Evolutionary conservation across 2,329 filamentous ascomycete species (phyloP), one percentile per base, ranked within the genome.

Genomic region (Scytalidium sp.): DNA sequence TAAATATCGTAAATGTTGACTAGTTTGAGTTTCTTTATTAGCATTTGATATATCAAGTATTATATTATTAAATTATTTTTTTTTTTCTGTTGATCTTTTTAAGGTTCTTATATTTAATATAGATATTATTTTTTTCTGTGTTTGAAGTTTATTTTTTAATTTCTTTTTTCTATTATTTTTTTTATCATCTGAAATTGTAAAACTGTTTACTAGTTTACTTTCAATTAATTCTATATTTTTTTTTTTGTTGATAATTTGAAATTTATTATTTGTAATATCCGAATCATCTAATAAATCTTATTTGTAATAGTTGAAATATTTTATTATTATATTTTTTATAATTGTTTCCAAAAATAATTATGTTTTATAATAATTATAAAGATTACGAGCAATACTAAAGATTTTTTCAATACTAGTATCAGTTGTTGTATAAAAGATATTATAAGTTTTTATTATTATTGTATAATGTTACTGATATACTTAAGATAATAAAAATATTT

Each of bases 341-440:
- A 23, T 48, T 25, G 29, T 19, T 25, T 42, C 27, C 7, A 13
- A 13, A 27, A 13, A 19, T 43, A 44, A 25, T 45, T 48, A 25
- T 45, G 20, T 19, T 25, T 41, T 25, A 41, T 48, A 44, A 25
- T 42, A 17, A 8, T 25, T 17, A 22, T 42, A 19, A 25, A 29
- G 27, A 42, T 42, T 44, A 5, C 27, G 9, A 48, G 29, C 25
- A 42, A 42, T 44, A 48, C 25, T 20, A n/a, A 48, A n/a, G n/a
- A n/a, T n/a, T n/a, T n/a, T n/a, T n/a, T n/a, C n/a, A n/a, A n/a
- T n/a, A 48, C 10, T 32, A 48, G 22, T 48, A 15, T 25, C 42
- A 45, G 27, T 27, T 44, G 10, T 48, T 6, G n/a, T n/a, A n/a
- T 25, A 41, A 6, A 25, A 48, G 27, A 11, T 19, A 6, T 48